Conservation (phyloP, 345 rosid genomes). For the Salix arbutifolia region DNA sequence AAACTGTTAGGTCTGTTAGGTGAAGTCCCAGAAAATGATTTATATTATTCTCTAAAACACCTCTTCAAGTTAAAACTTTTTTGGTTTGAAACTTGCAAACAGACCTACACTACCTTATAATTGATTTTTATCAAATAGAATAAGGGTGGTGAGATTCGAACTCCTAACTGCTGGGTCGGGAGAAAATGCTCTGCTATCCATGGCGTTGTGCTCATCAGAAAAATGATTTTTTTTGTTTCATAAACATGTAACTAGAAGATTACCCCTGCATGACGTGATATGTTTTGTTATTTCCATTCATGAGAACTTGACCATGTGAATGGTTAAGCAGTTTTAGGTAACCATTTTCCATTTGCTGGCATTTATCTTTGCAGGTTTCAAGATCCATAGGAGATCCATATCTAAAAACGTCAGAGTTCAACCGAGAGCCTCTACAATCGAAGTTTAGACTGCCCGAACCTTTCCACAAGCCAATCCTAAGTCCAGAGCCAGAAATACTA, state of each 20-base stretch:
- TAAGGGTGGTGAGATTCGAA: too few relatives aligned
- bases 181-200: background rate
- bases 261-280: too few relatives aligned
- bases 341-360: background rate
- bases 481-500: slow-evolving; percentile 56
- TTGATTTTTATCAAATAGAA: too few relatives aligned
- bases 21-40: too few relatives aligned
- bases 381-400: slow-evolving; percentile 86
- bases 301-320: background rate
- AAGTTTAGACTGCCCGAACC: slow-evolving; percentile 53
- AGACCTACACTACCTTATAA: too few relatives aligned
- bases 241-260: too few relatives aligned
- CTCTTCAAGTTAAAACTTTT: too few relatives aligned
- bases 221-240: background rate
- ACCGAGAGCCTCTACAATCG: slow-evolving; percentile 57
- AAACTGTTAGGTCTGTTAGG: too few relatives aligned
- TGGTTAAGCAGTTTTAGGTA: background rate
- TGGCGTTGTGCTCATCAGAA: background rate
- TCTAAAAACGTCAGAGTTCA: slow-evolving; percentile 72
- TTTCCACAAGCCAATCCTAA: slow-evolving; percentile 63
- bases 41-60: too few relatives aligned
- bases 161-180: too few relatives aligned
- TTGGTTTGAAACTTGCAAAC: too few relatives aligned
- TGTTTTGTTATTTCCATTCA: background rate
- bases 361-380: slow-evolving; percentile 47